Evolutionary conservation across 768 basidiomycete species (phyloP).

Genomic region (Paxillus rubicundulus): DNA sequence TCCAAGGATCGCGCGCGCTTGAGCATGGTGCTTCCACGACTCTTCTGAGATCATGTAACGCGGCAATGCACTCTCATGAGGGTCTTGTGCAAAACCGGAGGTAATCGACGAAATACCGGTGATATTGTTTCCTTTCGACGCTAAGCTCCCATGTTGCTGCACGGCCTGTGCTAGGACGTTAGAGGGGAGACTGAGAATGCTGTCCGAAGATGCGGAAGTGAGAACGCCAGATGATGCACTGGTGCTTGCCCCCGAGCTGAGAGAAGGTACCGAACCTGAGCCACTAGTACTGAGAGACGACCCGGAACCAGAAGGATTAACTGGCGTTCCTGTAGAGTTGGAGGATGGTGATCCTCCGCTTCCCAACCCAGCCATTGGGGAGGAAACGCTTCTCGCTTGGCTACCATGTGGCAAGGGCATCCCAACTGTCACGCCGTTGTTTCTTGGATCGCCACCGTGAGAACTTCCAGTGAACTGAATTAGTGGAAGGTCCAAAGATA

Average conservation of each 20-base stretch:
- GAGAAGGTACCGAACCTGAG: conserved; percentile 49
- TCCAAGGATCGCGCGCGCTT: conserved; percentile 78
- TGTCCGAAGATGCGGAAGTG: conserved; percentile 50
- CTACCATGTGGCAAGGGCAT: conserved; percentile 45
- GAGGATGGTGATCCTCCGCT: conserved; percentile 22
- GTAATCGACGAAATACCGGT: conserved; percentile 29
- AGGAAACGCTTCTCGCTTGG: conserved; percentile 65
- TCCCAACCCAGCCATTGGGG: conserved; percentile 54
- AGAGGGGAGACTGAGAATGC: conserved; percentile 48
- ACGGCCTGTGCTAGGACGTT: conserved; percentile 48
- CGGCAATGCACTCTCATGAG: conserved; percentile 41
- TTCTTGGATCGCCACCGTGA: conserved; percentile 30
- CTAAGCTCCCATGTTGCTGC: conserved; percentile 42
- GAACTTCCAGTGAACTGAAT: conserved; percentile 40
- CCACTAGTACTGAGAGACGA: conserved; percentile 45
- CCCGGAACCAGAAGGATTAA: conserved; percentile 43
- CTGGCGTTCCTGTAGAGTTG: conserved; percentile 29
- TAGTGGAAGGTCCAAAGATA: conserved; percentile 44
- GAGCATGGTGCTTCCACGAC: conserved; percentile 82
- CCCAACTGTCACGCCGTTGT: conserved; percentile 44
- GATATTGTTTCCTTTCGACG: conserved; percentile 29
- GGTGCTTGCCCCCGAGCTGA: conserved; percentile 46
- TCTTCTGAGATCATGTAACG: conserved; percentile 66
- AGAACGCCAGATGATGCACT: conserved; percentile 51
- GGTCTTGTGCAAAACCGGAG: conserved; percentile 42